Evolutionary conservation across 305 asterid genomes (phyloP).

Genomic region (Petunia hybrid): DNA sequence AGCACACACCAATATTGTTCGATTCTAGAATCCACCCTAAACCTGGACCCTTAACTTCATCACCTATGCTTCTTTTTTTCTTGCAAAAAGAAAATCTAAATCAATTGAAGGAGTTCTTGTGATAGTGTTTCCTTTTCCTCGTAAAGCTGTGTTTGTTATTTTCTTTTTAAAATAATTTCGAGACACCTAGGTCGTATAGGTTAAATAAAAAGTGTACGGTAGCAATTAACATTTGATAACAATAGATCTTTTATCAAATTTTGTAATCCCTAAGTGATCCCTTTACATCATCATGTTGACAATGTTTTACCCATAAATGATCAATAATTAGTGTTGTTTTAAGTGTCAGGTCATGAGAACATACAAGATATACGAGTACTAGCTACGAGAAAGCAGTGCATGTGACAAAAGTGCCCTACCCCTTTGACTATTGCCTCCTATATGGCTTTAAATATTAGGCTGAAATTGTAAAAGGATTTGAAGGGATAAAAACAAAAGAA

Average conservation of each 20-base stretch:
- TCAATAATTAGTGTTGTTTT: neutral
- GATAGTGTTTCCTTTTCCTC: no score
- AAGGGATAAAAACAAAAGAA: neutral
- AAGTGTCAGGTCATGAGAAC: neutral
- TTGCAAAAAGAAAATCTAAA: no score
- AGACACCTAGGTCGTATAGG: no score
- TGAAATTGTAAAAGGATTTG: neutral
- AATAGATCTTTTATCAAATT: neutral
- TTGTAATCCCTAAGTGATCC: neutral
- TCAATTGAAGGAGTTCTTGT: no score
- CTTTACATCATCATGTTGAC: conserved; percentile 17
- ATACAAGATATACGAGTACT: neutral
- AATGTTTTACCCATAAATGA: neutral
- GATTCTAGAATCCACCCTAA: neutral
- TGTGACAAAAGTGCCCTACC: conserved; percentile 8
- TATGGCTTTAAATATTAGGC: neutral
- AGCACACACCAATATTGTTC: neutral
- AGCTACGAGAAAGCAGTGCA: neutral
- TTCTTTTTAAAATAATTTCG: no score
- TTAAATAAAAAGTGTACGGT: no score
- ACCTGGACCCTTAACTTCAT: no score
- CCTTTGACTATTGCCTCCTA: conserved; percentile 15
- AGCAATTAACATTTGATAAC: neutral
- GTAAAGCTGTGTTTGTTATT: no score
- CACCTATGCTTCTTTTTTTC: no score